Evolutionary conservation across 495 filamentous ascomycete species (phyloP).

Genomic region (Aspergillus baeticus): DNA sequence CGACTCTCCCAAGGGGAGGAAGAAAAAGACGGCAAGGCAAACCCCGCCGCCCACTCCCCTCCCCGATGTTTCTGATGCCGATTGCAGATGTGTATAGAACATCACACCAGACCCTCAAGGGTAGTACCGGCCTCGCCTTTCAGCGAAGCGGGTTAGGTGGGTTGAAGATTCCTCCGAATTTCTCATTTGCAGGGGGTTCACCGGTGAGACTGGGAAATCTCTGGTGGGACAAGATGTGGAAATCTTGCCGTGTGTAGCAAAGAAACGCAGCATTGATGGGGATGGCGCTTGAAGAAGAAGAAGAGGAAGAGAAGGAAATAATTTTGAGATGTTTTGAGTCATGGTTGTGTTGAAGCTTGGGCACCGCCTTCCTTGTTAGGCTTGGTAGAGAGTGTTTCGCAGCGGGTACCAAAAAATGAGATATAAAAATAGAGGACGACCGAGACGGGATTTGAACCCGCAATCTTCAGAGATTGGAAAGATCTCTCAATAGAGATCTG

Average conservation of each 20-base stretch:
- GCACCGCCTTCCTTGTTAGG: slow-evolving; percentile 17
- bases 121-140: slow-evolving; percentile 57
- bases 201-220: slow-evolving; percentile 17
- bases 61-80: slow-evolving; percentile 99
- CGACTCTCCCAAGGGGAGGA: slow-evolving; percentile 78
- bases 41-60: slow-evolving; percentile 1
- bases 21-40: neutral
- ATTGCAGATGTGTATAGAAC: slow-evolving; percentile 73
- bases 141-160: slow-evolving; percentile 43
- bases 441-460: neutral
- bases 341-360: neutral
- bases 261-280: slow-evolving; percentile 99
- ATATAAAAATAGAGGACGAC: neutral
- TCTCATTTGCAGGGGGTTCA: slow-evolving; percentile 82
- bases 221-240: slow-evolving; percentile 26
- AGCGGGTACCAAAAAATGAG: neutral
- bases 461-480: neutral
- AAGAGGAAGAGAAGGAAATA: slow-evolving; percentile 15
- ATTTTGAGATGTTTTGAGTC: slow-evolving; percentile 12
- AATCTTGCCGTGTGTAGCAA: slow-evolving; percentile 81
- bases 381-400: neutral
- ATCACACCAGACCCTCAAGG: slow-evolving; percentile 92
- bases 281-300: slow-evolving; percentile 72
- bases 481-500: neutral
- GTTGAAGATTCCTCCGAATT: slow-evolving; percentile 99